Conservation (phyloP, 352 stramenopile genomes). For the Phytopythium mirpurense region DNA sequence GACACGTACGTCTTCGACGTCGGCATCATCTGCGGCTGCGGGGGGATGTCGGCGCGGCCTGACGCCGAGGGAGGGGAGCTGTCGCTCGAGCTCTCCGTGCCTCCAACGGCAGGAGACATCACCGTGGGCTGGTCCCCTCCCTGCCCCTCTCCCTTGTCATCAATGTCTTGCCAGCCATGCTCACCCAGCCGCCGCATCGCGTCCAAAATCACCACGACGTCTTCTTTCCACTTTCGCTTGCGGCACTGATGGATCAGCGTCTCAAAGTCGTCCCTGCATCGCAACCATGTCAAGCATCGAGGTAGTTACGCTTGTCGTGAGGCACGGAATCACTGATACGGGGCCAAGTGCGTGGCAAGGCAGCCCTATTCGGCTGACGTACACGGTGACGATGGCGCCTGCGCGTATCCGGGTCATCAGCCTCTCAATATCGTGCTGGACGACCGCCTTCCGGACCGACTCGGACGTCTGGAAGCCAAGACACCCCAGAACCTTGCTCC, state of each 20-base stretch:
- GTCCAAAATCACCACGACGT: slow-evolving; percentile 50
- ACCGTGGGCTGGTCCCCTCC: not conserved
- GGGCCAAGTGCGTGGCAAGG: no score
- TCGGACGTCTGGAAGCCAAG: slow-evolving; percentile 60
- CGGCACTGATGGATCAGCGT: slow-evolving; percentile 79
- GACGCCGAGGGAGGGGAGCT: not conserved
- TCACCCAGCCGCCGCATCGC: slow-evolving; percentile 45
- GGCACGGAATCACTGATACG: slow-evolving; percentile 1
- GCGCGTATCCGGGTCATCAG: slow-evolving; percentile 44
- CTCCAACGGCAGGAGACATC: not conserved
- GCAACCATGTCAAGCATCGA: no score
- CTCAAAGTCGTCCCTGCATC: slow-evolving; percentile 67
- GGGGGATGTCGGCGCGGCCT: slow-evolving; percentile 10
- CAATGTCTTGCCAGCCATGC: slow-evolving; percentile 28
- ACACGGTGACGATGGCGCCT: slow-evolving; percentile 52
- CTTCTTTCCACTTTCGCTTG: slow-evolving; percentile 80
- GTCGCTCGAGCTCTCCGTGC: not conserved
- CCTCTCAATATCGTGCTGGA: slow-evolving; percentile 64
- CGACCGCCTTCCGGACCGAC: slow-evolving; percentile 56
- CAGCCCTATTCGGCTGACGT: no score
- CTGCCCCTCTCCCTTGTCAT: not conserved
- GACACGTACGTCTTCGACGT: slow-evolving; percentile 65
- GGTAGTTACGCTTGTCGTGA: no score
- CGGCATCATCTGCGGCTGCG: slow-evolving; percentile 51
- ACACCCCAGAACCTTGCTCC: slow-evolving; percentile 43